Conservation (phyloP, 805 yeast genomes). For the Suhomyces vadensis region DNA sequence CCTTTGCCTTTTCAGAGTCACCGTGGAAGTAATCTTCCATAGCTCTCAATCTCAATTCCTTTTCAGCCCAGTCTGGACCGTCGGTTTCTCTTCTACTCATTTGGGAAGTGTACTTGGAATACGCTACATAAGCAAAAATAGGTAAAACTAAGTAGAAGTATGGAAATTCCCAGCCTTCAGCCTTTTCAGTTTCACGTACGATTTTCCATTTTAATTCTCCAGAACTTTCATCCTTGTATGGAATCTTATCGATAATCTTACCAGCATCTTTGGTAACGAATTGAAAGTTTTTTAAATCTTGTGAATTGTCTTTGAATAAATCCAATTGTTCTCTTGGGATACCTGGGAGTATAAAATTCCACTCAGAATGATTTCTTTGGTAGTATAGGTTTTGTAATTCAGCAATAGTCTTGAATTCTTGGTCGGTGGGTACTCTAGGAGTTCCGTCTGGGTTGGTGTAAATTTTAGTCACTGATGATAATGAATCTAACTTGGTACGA, state of each 20-base stretch:
- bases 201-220: constrained; percentile 81
- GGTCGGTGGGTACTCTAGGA: constrained; percentile 65
- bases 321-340: constrained; percentile 56
- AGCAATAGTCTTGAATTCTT: constrained; percentile 71
- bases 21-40: constrained; percentile 64
- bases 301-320: constrained; percentile 60
- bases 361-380: constrained; percentile 54
- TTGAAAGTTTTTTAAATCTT: constrained; percentile 58
- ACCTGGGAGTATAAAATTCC: constrained; percentile 47
- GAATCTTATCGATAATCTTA: constrained; percentile 77
- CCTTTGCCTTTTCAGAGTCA: constrained; percentile 50
- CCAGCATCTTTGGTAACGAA: constrained; percentile 51
- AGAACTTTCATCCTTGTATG: constrained; percentile 74
- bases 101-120: constrained; percentile 47
- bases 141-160: constrained; percentile 76
- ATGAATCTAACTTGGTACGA: constrained; percentile 57
- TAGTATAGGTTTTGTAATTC: constrained; percentile 63
- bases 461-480: constrained; percentile 65
- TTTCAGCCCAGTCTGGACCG: constrained; percentile 76
- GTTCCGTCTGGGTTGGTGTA: constrained; percentile 78
- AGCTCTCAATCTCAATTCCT: constrained; percentile 74
- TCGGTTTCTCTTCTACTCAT: constrained; percentile 40
- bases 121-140: constrained; percentile 57
- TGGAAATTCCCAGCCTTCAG: constrained; percentile 83
- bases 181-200: constrained; percentile 67